Conservation (phyloP, 768 basidiomycete species). For the Phlebiopsis flavidoalba region DNA sequence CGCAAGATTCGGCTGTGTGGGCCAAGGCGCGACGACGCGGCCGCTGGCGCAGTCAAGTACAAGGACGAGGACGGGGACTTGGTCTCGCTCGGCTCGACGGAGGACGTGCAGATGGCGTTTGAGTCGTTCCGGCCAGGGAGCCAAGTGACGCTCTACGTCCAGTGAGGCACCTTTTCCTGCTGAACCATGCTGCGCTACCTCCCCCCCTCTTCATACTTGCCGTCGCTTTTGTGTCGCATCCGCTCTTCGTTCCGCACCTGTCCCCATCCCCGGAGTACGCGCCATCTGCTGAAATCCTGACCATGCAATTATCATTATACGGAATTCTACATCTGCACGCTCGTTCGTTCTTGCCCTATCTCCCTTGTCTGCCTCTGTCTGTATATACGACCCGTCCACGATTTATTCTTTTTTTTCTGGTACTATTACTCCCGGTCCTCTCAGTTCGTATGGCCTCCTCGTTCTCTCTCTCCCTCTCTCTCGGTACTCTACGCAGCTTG, state of each 20-base stretch:
- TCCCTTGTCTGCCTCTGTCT: neutral
- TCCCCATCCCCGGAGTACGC: neutral
- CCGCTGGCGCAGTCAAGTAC: slow-evolving; percentile 77
- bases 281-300: neutral
- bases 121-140: slow-evolving; percentile 76
- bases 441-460: neutral
- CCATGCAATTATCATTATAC: slow-evolving; percentile 12
- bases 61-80: slow-evolving; percentile 91
- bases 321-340: neutral
- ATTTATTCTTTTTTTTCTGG: too few species aligned
- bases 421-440: neutral
- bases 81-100: slow-evolving; percentile 82
- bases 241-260: neutral
- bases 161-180: slow-evolving; percentile 35
- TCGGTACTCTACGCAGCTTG: slow-evolving; percentile 2
- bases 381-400: too few species aligned
- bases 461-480: neutral
- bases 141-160: slow-evolving; percentile 78
- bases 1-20: slow-evolving; percentile 93
- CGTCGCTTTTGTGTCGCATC: slow-evolving; percentile 1
- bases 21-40: slow-evolving; percentile 72
- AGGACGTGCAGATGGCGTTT: slow-evolving; percentile 93
- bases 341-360: neutral
- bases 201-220: neutral
- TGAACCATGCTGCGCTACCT: neutral